Evolutionary conservation across 2,329 filamentous ascomycete species (phyloP).

Genomic region (Purpureocillium lavendulum): DNA sequence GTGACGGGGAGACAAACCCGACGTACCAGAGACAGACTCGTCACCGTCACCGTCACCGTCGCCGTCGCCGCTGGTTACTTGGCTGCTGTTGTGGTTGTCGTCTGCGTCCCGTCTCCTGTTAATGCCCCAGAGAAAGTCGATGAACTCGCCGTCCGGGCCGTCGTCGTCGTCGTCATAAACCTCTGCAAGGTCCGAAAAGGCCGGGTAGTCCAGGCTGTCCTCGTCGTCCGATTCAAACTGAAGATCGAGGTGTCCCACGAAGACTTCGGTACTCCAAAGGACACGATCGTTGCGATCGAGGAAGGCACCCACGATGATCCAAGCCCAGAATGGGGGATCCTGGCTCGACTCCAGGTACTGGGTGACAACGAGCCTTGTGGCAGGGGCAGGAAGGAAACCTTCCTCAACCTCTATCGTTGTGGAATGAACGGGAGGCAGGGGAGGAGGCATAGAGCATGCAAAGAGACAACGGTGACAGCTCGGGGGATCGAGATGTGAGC

Average conservation of each 20-base stretch:
- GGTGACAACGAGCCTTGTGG: slow-evolving; percentile 35
- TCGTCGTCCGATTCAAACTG: slow-evolving; percentile 14
- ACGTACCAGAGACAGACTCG: too few species aligned
- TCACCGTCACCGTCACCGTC: too few species aligned
- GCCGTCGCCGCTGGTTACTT: too few species aligned
- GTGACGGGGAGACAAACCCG: too few species aligned
- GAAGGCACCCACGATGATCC: slow-evolving; percentile 37
- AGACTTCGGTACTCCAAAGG: slow-evolving; percentile 39
- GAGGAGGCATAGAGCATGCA: slow-evolving; percentile 12
- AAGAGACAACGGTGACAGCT: background rate
- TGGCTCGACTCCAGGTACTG: slow-evolving; percentile 28
- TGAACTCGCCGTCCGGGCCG: too few species aligned
- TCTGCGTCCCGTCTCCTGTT: too few species aligned
- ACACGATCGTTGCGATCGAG: slow-evolving; percentile 31
- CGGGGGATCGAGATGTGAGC: background rate
- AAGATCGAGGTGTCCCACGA: slow-evolving; percentile 22
- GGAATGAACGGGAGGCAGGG: slow-evolving; percentile 6
- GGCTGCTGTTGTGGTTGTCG: too few species aligned
- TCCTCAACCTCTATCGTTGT: slow-evolving; percentile 19
- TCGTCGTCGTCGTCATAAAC: too few species aligned
- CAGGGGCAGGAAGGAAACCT: slow-evolving; percentile 32
- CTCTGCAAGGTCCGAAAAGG: too few species aligned
- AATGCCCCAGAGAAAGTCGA: too few species aligned
- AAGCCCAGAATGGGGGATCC: slow-evolving; percentile 31
- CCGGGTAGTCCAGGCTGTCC: slow-evolving; percentile 5